A percentile compares a stretch with the other conserved stretches of the same genome.
phyloP scores from a whole-genome alignment of 805 yeast species.

The Zygosaccharomyces bailii region DNA sequence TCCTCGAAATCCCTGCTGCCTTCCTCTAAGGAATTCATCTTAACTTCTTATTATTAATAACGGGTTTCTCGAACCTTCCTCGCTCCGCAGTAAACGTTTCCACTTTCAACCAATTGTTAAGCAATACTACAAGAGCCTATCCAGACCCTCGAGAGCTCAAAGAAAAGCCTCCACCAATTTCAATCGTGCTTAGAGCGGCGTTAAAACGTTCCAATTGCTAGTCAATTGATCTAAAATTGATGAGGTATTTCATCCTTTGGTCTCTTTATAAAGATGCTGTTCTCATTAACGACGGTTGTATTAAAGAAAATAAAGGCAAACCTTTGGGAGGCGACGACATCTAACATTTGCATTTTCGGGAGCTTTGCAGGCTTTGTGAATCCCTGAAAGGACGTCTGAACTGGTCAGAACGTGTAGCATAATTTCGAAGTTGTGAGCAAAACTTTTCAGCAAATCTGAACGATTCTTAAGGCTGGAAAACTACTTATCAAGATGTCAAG shows the following conservation, averaged over 20 bases:
- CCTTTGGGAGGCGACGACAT: neutral
- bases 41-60: neutral
- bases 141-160: neutral
- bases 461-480: neutral
- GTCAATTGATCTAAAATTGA: neutral
- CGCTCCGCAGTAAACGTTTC: neutral
- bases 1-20: conserved; percentile 2
- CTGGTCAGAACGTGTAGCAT: neutral
- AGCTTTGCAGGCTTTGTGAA: neutral
- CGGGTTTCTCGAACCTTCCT: neutral
- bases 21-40: neutral
- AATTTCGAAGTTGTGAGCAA: neutral
- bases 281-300: neutral
- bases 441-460: neutral
- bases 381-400: neutral
- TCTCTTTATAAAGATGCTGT: neutral
- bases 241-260: conserved; percentile 1
- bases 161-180: neutral
- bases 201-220: neutral
- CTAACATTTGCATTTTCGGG: neutral
- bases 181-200: neutral
- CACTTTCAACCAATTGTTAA: neutral
- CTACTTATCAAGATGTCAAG: conserved; percentile 18
- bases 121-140: neutral
- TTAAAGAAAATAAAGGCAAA: neutral